Base-by-base conservation (phyloP, 345 rosid species). In the Corchorus olitorius region DNA sequence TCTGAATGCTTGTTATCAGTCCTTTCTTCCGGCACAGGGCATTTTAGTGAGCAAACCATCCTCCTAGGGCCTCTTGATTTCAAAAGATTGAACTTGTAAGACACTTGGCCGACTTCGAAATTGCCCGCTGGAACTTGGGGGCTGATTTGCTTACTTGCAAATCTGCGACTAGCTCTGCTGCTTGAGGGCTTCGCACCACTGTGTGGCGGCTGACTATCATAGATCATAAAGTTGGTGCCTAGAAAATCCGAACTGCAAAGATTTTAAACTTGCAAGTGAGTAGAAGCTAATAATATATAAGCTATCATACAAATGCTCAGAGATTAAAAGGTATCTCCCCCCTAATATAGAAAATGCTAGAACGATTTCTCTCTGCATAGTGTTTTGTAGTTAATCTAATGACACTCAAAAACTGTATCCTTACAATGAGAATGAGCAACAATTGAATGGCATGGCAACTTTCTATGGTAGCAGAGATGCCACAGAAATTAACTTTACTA, bases 31-130 rank as follows among this genome's bases (percentile, higher is more conserved):
- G 83, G 69, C 2, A 73, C 17, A 61, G 91, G 87, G 84, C 92
- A 87, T 34, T 81, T 86, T 59, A 93, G 78, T 8, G 93, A 85
- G 87, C 91, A 93, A 54, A 93, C 81, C 98, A 95, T 95, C 83
- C 99, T 93, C 85, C 99, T 89, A 3, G 99, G 99, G 78, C 99
- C 97, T 82, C 99, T 89, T 67, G 99, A 95, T 79, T 95, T 95
- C 76, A 95, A 81, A 72, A 95, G 89, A 84, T 95, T 95, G 83
- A 93, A 95, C 84, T 95, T 95, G 84, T 95, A 95, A 15, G 93
- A 84, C 49, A 95, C 87, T 48, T 90, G 91, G 50, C 99, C 99
- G 0, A 91, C 88, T 82, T 91, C 91, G 73, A 90, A 95, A 87
- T 89, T 95, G 27, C 97, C 97, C 7, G 98, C 92, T 3, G 99